phyloP scores from a whole-genome alignment of 768 basidiomycete genomes.

The Podaxis sp. region DNA sequence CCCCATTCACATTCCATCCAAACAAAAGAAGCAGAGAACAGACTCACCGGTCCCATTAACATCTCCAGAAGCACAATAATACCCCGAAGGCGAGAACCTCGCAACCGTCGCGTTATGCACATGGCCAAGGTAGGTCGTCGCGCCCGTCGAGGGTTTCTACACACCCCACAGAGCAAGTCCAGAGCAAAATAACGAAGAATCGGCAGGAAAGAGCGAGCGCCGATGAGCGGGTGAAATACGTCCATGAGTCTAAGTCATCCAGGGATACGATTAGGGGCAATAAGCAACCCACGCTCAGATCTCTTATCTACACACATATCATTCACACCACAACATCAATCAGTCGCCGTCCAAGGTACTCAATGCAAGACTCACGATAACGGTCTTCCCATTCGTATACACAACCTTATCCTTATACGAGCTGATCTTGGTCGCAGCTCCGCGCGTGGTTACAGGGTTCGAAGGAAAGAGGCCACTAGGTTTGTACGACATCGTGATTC shows the following conservation, averaged over 20 bases:
- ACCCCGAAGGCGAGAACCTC: conserved; percentile 89
- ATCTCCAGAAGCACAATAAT: conserved; percentile 93
- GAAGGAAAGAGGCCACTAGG: conserved; percentile 54
- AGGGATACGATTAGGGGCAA: not conserved
- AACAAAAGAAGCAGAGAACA: not conserved
- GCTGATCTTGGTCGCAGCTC: conserved; percentile 33
- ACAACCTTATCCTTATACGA: conserved; percentile 73
- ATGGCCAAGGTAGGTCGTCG: conserved; percentile 75
- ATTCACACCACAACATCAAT: not conserved
- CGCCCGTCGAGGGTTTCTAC: conserved; percentile 34
- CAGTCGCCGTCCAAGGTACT: not conserved
- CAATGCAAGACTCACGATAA: conserved; percentile 61
- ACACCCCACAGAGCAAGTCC: not conserved
- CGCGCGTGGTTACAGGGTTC: conserved; percentile 48
- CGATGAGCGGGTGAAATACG: not conserved
- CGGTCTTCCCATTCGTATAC: conserved; percentile 80
- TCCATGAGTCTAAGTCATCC: not conserved
- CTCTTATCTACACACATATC: conserved; percentile 58
- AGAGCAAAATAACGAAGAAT: not conserved
- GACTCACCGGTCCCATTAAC: conserved; percentile 69
- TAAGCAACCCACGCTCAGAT: conserved; percentile 61
- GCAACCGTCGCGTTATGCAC: conserved; percentile 85
- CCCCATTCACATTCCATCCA: not conserved
- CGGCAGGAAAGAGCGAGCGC: not conserved
- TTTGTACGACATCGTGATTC: conserved; percentile 36